These are phyloP conservation scores for Spathaspora sp. DNA, from an alignment of 805 yeast genomes.

Conservation along the genomic window DNA sequence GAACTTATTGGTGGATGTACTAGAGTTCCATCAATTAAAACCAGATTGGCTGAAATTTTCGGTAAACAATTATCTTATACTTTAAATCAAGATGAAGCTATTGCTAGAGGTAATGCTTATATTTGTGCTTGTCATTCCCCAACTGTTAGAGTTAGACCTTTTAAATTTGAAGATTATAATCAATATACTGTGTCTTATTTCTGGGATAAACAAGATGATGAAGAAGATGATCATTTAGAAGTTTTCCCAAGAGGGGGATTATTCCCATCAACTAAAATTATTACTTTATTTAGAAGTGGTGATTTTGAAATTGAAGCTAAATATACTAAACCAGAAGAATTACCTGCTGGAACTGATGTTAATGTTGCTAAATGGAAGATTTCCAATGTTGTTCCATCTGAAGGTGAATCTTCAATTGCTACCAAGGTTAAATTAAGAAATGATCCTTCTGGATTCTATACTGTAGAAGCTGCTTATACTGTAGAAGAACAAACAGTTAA, in stretches of 20 bases:
- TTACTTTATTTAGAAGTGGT: slow-evolving; percentile 86
- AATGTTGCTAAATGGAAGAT: slow-evolving; percentile 81
- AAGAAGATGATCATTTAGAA: slow-evolving; percentile 87
- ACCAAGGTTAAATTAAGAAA: slow-evolving; percentile 93
- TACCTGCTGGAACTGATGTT: slow-evolving; percentile 67
- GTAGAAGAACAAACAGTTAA: slow-evolving; percentile 87
- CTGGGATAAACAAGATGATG: slow-evolving; percentile 95
- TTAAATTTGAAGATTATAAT: slow-evolving; percentile 95
- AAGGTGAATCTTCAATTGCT: slow-evolving; percentile 74
- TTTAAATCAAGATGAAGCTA: slow-evolving; percentile 98
- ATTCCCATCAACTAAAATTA: slow-evolving; percentile 93
- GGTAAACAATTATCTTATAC: slow-evolving; percentile 88
- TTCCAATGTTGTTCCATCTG: slow-evolving; percentile 77
- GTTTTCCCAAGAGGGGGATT: slow-evolving; percentile 93
- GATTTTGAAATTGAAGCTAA: slow-evolving; percentile 74
- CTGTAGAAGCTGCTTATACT: slow-evolving; percentile 91
- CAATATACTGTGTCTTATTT: slow-evolving; percentile 87
- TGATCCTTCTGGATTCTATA: slow-evolving; percentile 94
- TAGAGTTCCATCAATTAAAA: slow-evolving; percentile 92
- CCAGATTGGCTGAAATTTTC: slow-evolving; percentile 72
- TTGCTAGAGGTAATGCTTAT: slow-evolving; percentile 98
- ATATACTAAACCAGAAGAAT: slow-evolving; percentile 70
- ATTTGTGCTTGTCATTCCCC: slow-evolving; percentile 99
- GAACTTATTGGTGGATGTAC: slow-evolving; percentile 98
- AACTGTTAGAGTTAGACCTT: slow-evolving; percentile 96